Evolutionary conservation across 2,329 filamentous ascomycete genomes (phyloP).

Genomic region (Periconia sp.): DNA sequence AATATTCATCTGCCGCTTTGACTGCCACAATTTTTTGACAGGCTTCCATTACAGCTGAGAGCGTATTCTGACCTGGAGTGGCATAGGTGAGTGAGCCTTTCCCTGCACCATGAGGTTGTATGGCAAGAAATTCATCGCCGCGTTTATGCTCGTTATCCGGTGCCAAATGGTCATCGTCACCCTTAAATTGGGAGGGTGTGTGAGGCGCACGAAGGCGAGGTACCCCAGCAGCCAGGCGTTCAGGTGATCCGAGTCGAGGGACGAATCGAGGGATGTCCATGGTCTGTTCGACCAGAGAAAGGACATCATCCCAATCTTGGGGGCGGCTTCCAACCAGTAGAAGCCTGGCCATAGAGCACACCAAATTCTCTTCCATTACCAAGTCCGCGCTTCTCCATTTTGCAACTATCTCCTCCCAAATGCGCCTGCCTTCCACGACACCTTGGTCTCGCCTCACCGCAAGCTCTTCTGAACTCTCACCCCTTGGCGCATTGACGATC

Average conservation of each 20-base stretch:
- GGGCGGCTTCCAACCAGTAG: slow-evolving; percentile 65
- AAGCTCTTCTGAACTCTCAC: slow-evolving; percentile 29
- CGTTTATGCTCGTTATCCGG: slow-evolving; percentile 21
- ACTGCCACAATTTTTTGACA: slow-evolving; percentile 63
- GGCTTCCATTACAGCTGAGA: slow-evolving; percentile 70
- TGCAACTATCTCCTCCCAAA: slow-evolving; percentile 81
- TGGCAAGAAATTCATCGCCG: slow-evolving; percentile 36
- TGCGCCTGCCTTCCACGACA: slow-evolving; percentile 66
- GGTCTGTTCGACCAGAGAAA: slow-evolving; percentile 77
- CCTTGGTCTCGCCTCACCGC: slow-evolving; percentile 44
- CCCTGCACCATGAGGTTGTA: slow-evolving; percentile 19
- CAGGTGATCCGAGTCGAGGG: slow-evolving; percentile 37
- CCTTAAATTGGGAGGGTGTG: slow-evolving; percentile 24
- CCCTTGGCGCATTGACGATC: slow-evolving; percentile 26
- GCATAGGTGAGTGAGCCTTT: slow-evolving; percentile 45
- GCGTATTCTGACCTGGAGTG: slow-evolving; percentile 54
- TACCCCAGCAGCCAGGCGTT: slow-evolving; percentile 25
- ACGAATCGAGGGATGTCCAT: slow-evolving; percentile 70
- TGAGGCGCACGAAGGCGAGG: slow-evolving; percentile 40
- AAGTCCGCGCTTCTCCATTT: slow-evolving; percentile 74
- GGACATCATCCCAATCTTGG: slow-evolving; percentile 69
- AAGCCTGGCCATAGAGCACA: slow-evolving; percentile 78
- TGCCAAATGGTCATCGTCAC: slow-evolving; percentile 32
- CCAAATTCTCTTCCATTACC: slow-evolving; percentile 74
- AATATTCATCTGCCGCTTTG: slow-evolving; percentile 71